phyloP scores from a whole-genome alignment of 2,329 filamentous ascomycete genomes.

The Pseudogymnoascus sp. region DNA sequence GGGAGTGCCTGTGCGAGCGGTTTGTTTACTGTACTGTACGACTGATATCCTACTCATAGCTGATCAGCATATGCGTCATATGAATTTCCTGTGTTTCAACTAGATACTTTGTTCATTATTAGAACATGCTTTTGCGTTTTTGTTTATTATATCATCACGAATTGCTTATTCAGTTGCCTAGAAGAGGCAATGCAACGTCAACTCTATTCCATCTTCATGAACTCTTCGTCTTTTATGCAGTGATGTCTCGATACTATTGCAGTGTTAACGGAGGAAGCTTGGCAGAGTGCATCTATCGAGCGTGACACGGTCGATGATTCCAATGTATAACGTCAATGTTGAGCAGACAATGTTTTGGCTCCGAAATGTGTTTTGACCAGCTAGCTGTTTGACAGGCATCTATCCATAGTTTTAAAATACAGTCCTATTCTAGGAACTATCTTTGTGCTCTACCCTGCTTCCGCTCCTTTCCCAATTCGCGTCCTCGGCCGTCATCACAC shows the following conservation, averaged over 20 bases:
- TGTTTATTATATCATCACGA: slow-evolving; percentile 8
- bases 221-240: neutral
- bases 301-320: neutral
- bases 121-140: neutral
- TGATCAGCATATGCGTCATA: slow-evolving; percentile 2
- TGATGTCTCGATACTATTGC: neutral
- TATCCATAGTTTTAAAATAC: neutral
- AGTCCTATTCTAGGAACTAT: slow-evolving; percentile 6
- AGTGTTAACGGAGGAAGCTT: neutral
- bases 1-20: neutral
- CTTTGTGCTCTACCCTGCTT: neutral
- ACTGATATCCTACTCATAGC: slow-evolving; percentile 8
- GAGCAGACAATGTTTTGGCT: neutral
- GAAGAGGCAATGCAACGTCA: neutral
- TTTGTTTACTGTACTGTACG: slow-evolving; percentile 7
- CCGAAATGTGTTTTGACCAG: neutral
- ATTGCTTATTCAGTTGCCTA: neutral
- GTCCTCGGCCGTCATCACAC: neutral
- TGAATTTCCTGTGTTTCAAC: slow-evolving; percentile 4
- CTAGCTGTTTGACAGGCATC: slow-evolving; percentile 1
- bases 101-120: neutral
- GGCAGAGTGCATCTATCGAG: neutral
- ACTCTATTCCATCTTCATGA: neutral
- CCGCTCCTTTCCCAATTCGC: neutral
- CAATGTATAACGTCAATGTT: neutral